These are phyloP conservation scores for Pezicula carpinea DNA, from an alignment of 2,329 filamentous ascomycete species.

Conservation along the genomic window DNA sequence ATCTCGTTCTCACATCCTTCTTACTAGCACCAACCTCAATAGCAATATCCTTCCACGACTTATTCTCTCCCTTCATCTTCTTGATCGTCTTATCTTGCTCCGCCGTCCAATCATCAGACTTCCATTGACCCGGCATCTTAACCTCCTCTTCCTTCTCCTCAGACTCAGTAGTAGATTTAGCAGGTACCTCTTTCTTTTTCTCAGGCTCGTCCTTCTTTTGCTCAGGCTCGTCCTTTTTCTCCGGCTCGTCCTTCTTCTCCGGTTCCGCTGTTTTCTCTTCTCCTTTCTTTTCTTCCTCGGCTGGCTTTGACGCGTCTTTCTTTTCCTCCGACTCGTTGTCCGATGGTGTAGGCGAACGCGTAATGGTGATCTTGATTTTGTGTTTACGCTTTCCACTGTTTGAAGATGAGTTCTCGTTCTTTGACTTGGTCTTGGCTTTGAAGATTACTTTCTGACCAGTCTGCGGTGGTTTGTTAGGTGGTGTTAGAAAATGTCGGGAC, in stretches of 20 bases:
- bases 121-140: constrained; percentile 2
- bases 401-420: no score
- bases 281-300: background rate
- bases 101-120: constrained; percentile 15
- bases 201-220: background rate
- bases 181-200: background rate
- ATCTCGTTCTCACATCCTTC: constrained; percentile 3
- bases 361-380: no score
- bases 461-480: no score
- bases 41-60: constrained; percentile 21
- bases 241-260: constrained; percentile 5
- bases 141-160: constrained; percentile 1
- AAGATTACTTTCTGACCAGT: no score
- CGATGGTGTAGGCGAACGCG: no score
- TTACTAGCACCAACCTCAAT: constrained; percentile 4
- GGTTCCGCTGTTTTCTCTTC: constrained; percentile 3
- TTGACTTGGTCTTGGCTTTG: no score
- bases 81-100: constrained; percentile 22
- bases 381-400: no score
- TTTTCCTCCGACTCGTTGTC: constrained; percentile 4
- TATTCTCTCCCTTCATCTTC: constrained; percentile 20
- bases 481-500: no score
- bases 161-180: constrained; percentile 4
- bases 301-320: constrained; percentile 4
- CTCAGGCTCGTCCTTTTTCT: background rate